Conservation (phyloP, 129 eudicot species). For the Escallonia herrerae region DNA sequence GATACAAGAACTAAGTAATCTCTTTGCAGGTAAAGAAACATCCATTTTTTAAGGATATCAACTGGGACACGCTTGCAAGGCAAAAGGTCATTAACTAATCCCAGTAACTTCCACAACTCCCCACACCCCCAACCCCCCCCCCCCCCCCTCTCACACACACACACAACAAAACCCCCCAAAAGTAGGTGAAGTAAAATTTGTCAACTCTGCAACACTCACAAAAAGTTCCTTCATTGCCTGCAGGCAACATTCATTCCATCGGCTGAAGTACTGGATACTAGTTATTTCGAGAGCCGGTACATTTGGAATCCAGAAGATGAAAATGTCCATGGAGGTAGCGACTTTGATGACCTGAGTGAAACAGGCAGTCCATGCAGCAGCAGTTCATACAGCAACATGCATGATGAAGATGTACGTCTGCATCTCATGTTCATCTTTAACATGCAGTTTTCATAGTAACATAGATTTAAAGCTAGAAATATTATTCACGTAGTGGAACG, state of each 20-base stretch:
- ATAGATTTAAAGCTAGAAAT: no score
- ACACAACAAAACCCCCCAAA: background rate
- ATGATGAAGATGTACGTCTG: constrained; percentile 72
- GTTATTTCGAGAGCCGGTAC: constrained; percentile 97
- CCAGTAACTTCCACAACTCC: background rate
- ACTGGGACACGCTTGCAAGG: constrained; percentile 88
- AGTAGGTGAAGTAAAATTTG: background rate
- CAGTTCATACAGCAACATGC: constrained; percentile 62
- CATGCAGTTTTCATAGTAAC: no score
- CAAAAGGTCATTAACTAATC: constrained; percentile 54
- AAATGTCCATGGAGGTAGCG: constrained; percentile 73
- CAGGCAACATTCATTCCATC: constrained; percentile 91
- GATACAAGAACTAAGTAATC: background rate
- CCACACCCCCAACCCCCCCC: no score
- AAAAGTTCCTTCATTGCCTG: constrained; percentile 6
- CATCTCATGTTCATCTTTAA: background rate
- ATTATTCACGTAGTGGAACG: no score
- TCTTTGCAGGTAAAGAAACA: constrained; percentile 68
- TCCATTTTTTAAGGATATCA: constrained; percentile 61
- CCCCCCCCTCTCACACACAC: no score
- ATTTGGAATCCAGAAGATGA: constrained; percentile 94
- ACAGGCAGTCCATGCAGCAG: constrained; percentile 60
- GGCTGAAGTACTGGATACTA: constrained; percentile 77
- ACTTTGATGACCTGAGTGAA: constrained; percentile 72
- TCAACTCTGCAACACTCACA: constrained; percentile 11